Conservation (phyloP, 345 rosid genomes). For the Moringa oleifera region DNA sequence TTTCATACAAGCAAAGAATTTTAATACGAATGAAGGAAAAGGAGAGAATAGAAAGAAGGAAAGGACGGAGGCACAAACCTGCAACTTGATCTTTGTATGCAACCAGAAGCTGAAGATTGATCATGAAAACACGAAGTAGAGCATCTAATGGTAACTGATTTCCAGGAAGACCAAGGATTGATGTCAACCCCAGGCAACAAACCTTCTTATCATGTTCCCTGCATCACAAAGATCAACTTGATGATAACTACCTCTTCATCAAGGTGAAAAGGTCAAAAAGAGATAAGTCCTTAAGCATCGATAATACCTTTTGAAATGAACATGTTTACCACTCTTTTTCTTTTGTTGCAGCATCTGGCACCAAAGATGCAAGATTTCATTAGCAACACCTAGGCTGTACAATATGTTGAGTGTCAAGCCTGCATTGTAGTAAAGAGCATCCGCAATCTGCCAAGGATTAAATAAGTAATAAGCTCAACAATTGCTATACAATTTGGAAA, state of each 20-base stretch:
- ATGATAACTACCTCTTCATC: too few species aligned
- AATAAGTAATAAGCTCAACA: too few species aligned
- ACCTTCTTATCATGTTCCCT: constrained; percentile 98
- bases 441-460: constrained; percentile 66
- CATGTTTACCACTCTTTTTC: constrained; percentile 72
- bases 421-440: constrained; percentile 89
- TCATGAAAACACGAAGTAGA: constrained; percentile 75
- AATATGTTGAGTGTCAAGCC: constrained; percentile 68
- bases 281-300: neutral
- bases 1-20: constrained; percentile 20
- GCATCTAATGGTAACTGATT: constrained; percentile 89
- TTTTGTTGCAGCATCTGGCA: constrained; percentile 93
- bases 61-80: constrained; percentile 39
- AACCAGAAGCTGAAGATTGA: constrained; percentile 80
- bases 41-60: constrained; percentile 1
- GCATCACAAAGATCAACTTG: constrained; percentile 16
- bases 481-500: too few species aligned
- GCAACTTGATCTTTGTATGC: constrained; percentile 93
- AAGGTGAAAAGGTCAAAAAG: constrained; percentile 6
- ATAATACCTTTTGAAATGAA: constrained; percentile 77
- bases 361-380: constrained; percentile 82
- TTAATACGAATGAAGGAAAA: constrained; percentile 7
- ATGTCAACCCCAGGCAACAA: constrained; percentile 92
- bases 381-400: constrained; percentile 74
- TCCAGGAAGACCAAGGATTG: constrained; percentile 78